These are phyloP conservation scores for Schwanniomyces pseudopolymorphus DNA, from an alignment of 805 yeast species.

Conservation along the genomic window DNA sequence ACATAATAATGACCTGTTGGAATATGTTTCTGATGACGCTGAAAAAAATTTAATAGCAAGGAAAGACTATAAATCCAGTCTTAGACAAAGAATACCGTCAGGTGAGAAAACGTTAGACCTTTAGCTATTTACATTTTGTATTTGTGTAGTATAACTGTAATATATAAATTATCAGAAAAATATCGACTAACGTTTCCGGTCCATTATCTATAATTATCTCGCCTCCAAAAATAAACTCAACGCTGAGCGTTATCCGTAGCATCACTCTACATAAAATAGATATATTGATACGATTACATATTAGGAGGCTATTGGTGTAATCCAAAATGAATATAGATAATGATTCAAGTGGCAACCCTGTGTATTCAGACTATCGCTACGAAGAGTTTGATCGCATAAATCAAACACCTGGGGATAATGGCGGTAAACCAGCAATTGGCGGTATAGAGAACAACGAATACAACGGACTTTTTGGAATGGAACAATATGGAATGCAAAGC, in stretches of 20 bases:
- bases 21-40: neutral
- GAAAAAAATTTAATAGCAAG: neutral
- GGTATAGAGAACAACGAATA: neutral
- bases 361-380: neutral
- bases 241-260: neutral
- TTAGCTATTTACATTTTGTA: neutral
- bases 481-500: neutral
- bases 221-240: neutral
- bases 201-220: neutral
- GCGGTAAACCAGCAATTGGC: neutral
- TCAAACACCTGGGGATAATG: neutral
- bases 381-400: neutral
- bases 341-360: neutral
- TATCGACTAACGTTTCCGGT: conserved; percentile 1
- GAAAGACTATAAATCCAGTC: neutral
- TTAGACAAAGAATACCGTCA: conserved; percentile 19
- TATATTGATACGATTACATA: neutral
- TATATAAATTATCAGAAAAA: neutral
- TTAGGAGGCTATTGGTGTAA: neutral
- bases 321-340: neutral
- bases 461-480: conserved; percentile 1
- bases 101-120: conserved; percentile 7
- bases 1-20: neutral
- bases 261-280: neutral
- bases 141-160: conserved; percentile 1